Evolutionary conservation across 2,329 filamentous ascomycete genomes (phyloP), one percentile per base, ranked within the genome.

Genomic region (Neopestalotiopsis clavispora): DNA sequence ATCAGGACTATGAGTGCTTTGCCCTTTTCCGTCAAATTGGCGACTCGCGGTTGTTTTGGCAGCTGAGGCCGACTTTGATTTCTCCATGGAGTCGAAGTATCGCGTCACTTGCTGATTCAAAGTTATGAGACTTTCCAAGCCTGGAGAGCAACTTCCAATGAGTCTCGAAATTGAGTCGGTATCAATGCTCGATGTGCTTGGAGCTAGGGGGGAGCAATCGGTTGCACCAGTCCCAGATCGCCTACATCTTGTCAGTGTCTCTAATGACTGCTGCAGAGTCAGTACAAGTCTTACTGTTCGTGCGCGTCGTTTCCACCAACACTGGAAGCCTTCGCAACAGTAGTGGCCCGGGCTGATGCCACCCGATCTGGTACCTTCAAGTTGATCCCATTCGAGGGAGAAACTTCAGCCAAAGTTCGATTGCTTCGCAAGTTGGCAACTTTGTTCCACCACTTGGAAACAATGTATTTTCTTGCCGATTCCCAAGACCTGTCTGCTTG

Each of bases 51-150:
- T 70, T 72, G 68, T 69, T 72, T 70, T 69, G 70, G 71, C 68
- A 73, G 71, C 73, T 70, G 71, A 69, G 69, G 70, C 67, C 62
- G 67, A 73, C 71, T 71, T 75, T 40, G 73, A 71, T 66, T 66
- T 72, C 68, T 76, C 76, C 75, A 78, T 78, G 74, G 69, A 72
- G 70, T 70, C 75, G 73, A 67, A 72, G 67, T 69, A 68, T 70
- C 20, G 17, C 23, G n/a, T 30, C 6, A 60, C 6, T 28, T 69
- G 63, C n/a, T 57, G 20, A 12, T 52, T 23, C 23, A 49, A 38
- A 28, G 49, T 10, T 52, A 17, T 10, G 38, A 52, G 12, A 28
- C 40, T 30, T 13, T 30, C 28, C 10, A 14, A 30, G 59, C 17
- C 34, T 20, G 38, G n/a, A 17, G n/a, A 28, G 59, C 38, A 4